Percentiles rank a stretch among this genome's conserved stretches.
These are phyloP conservation scores for Spatholobus suberectus DNA, from an alignment of 306 rosid genomes.

Conservation along the genomic window DNA sequence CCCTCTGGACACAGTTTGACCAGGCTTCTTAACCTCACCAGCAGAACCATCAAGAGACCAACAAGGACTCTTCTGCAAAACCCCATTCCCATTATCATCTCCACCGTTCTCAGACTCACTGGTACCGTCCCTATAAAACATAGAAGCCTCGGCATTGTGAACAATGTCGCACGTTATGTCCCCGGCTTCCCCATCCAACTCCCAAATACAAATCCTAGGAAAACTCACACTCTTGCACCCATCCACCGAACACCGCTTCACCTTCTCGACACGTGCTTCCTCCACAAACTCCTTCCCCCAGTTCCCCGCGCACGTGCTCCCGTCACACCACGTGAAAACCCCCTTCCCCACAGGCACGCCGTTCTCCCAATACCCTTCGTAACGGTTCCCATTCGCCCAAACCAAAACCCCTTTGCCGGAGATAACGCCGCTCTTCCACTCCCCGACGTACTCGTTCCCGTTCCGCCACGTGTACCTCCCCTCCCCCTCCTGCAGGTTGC, in stretches of 20 bases:
- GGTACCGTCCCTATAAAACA: conserved; percentile 51
- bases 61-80: conserved; percentile 43
- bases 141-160: conserved; percentile 54
- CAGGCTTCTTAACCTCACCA: conserved; percentile 60
- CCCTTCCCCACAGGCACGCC: conserved; percentile 58
- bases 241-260: conserved; percentile 54
- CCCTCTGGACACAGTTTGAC: conserved; percentile 53
- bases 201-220: conserved; percentile 69
- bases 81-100: conserved; percentile 4
- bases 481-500: conserved; percentile 56
- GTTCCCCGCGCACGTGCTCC: conserved; percentile 37
- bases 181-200: conserved; percentile 69
- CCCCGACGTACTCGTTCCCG: conserved; percentile 64
- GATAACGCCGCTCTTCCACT: conserved; percentile 59
- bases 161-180: conserved; percentile 70
- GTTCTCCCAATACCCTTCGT: conserved; percentile 60
- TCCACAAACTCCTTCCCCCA: conserved; percentile 44
- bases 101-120: conserved; percentile 43
- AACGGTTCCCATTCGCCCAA: conserved; percentile 57
- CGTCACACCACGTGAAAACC: conserved; percentile 47
- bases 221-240: conserved; percentile 51
- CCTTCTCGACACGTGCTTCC: not conserved
- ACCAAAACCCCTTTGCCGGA: conserved; percentile 58
- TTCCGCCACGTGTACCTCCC: conserved; percentile 65
- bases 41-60: conserved; percentile 42